phyloP scores from a whole-genome alignment of 495 filamentous ascomycete genomes.

The Cudoniella acicularis region DNA sequence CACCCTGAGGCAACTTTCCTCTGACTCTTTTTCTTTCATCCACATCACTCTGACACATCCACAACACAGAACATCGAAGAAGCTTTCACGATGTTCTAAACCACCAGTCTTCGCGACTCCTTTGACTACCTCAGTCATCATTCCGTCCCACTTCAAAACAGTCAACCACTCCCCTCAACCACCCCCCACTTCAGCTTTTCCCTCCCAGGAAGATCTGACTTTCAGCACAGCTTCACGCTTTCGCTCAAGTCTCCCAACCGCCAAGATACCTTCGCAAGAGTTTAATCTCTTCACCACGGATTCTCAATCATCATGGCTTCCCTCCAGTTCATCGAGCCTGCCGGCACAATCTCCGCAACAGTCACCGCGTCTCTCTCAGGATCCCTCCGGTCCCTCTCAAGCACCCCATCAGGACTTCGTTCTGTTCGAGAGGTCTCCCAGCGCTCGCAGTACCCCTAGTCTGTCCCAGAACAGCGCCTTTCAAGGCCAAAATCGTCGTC shows the following conservation, averaged over 20 bases:
- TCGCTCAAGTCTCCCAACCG: constrained; percentile 41
- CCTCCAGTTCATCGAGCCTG: constrained; percentile 56
- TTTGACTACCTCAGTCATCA: constrained; percentile 35
- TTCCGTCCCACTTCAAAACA: constrained; percentile 38
- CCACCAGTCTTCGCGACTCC: constrained; percentile 25
- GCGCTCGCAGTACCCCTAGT: constrained; percentile 41
- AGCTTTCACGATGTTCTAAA: constrained; percentile 37
- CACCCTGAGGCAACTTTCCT: constrained; percentile 10
- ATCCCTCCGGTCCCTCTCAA: constrained; percentile 28
- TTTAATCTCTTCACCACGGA: constrained; percentile 58
- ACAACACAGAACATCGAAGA: constrained; percentile 19
- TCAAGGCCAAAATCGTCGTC: constrained; percentile 37
- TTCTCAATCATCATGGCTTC: constrained; percentile 57
- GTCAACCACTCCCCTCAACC: constrained; percentile 50
- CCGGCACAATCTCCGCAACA: constrained; percentile 52
- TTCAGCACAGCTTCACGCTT: constrained; percentile 44
- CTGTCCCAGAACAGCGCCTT: constrained; percentile 37
- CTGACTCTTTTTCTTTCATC: constrained; percentile 16
- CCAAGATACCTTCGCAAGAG: constrained; percentile 50
- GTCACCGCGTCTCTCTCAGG: constrained; percentile 25
- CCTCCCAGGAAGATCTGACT: constrained; percentile 53
- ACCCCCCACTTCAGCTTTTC: constrained; percentile 50
- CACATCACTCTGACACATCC: constrained; percentile 19
- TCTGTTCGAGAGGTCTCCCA: constrained; percentile 31
- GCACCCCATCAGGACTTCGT: constrained; percentile 40